Base-by-base conservation (phyloP, 2,329 filamentous ascomycete species). In the Diatrype stigma region DNA sequence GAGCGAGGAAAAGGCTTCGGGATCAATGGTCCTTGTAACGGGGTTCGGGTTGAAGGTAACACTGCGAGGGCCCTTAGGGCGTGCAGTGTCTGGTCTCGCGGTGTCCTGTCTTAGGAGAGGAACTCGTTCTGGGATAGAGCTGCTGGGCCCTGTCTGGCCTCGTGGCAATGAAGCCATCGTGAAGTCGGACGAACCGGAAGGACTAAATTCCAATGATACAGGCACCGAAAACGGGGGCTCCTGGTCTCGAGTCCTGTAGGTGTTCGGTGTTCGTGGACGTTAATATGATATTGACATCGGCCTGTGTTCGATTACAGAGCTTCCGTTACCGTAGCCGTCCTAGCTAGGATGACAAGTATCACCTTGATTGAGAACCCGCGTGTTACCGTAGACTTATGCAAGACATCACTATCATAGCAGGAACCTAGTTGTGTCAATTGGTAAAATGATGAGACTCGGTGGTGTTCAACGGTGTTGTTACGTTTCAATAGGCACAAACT, bases 21-120 rank as follows among this genome's bases (percentile, higher is more conserved):
- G 75, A 58, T 81, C 79, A 61, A 85, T 79, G 17, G 81, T 84
- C 55, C 78, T 77, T n/a, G 80, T 76, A 44, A 84, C 78, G 35
- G 83, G 81, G 56, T 86, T 84, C 4, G 86, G 79, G 64, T 89
- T 89, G 75, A 93, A 92, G 14, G 87, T 91, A 62, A 93, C 89
- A 60, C 77, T 88, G 57, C 87, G 81, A 47, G 74, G 62, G 16
- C 77, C 73, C 54, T 73, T 76, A 11, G 73, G 68, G 17, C 74
- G 74, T 38, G 54, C 56, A 8, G 60, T 57, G 44, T 66, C 64
- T 53, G 60, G 63, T n/a, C 63, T 60, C 21, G 40, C 21, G 40
- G 59, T 56, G 40, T 66, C 63, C 53, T 60, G 63, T 16, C 63
- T 60, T 16, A 68, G 49, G 40, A 68, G 63, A 48, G 65, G 65